These are phyloP conservation scores for Anacardium occidentale DNA, from an alignment of 345 rosid species.

Conservation along the genomic window DNA sequence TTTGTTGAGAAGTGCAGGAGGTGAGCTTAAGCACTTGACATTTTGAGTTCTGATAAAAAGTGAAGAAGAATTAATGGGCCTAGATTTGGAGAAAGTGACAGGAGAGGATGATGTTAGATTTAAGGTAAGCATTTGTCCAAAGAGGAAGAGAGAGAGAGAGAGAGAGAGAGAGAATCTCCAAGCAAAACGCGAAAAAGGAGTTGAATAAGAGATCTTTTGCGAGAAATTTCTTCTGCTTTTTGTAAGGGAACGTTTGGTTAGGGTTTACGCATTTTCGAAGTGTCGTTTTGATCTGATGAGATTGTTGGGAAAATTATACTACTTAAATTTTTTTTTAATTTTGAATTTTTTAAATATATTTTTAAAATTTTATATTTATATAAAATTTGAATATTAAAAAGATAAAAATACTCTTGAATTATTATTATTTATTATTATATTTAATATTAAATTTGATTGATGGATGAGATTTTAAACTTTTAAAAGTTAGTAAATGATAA, in stretches of 20 bases:
- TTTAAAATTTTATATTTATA: too few species aligned
- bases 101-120: constrained; percentile 46
- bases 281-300: background rate
- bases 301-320: background rate
- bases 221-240: background rate
- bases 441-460: too few species aligned
- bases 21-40: constrained; percentile 21
- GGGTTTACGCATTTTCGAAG: too few species aligned
- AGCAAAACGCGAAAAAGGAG: constrained; percentile 13
- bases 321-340: too few species aligned
- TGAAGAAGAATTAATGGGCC: constrained; percentile 28
- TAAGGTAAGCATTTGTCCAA: constrained; percentile 46
- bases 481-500: too few species aligned
- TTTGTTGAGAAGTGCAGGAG: constrained; percentile 30
- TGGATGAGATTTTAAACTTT: too few species aligned
- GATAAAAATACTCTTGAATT: too few species aligned
- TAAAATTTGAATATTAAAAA: too few species aligned
- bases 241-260: background rate
- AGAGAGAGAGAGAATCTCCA: constrained; percentile 10
- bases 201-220: background rate
- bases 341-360: too few species aligned
- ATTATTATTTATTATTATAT: too few species aligned
- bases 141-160: constrained; percentile 9
- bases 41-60: constrained; percentile 32
- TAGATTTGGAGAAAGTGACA: constrained; percentile 46